Percentiles rank a stretch among this genome's conserved stretches.
Conservation (phyloP, 768 basidiomycete species). For the Kwoniella newhampshirensis region DNA sequence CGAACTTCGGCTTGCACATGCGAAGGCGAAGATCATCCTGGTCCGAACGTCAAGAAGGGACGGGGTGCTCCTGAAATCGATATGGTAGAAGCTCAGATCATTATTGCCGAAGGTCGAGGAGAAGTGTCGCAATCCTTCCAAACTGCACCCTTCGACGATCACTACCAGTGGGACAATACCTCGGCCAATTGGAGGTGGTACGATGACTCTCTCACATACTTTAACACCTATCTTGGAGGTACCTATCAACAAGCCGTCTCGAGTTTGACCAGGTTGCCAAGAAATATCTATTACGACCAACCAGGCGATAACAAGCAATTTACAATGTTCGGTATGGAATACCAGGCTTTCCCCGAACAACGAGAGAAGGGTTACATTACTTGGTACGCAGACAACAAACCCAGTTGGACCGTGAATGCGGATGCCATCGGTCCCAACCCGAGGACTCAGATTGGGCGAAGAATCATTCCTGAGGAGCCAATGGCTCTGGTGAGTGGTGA, state of each 20-base stretch:
- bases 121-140: slow-evolving; percentile 72
- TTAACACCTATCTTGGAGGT: slow-evolving; percentile 53
- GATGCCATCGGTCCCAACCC: slow-evolving; percentile 66
- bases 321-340: slow-evolving; percentile 56
- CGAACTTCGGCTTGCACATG: slow-evolving; percentile 75
- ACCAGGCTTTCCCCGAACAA: slow-evolving; percentile 49
- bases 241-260: slow-evolving; percentile 62
- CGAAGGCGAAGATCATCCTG: slow-evolving; percentile 79
- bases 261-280: slow-evolving; percentile 56
- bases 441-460: slow-evolving; percentile 62
- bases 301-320: slow-evolving; percentile 27
- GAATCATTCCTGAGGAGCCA: slow-evolving; percentile 78
- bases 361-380: slow-evolving; percentile 48
- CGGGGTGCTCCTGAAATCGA: slow-evolving; percentile 91
- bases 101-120: slow-evolving; percentile 60
- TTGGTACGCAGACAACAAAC: slow-evolving; percentile 48
- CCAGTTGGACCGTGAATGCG: slow-evolving; percentile 60
- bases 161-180: slow-evolving; percentile 56
- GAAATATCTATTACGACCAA: slow-evolving; percentile 37
- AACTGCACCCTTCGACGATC: slow-evolving; percentile 64
- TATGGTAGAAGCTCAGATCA: slow-evolving; percentile 77
- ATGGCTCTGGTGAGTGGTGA: slow-evolving; percentile 68
- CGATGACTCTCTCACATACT: slow-evolving; percentile 53
- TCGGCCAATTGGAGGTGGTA: slow-evolving; percentile 25
- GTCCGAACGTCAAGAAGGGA: slow-evolving; percentile 65